Base-by-base conservation (phyloP, 2,329 filamentous ascomycete species). In the Monosporascus ibericus region DNA sequence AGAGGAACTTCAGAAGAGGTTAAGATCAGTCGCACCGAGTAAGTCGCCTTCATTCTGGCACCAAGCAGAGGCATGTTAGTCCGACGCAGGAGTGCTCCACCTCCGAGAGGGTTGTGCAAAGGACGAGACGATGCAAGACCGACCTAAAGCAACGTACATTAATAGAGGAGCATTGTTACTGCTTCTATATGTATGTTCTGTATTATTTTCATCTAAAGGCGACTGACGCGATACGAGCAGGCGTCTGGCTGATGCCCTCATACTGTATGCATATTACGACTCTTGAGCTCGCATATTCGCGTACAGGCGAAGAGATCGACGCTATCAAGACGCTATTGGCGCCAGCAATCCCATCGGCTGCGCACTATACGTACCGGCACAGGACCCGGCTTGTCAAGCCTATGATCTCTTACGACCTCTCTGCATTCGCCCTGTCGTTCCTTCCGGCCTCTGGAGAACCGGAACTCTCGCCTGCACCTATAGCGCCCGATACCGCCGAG, bases 381-480 rank as follows among this genome's bases (percentile, higher is more conserved):
- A 84, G 87, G 44, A 75, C 88, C 1, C 82, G 89, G 11, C 81
- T 96, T 3, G 82, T 95, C 55, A 94, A 88, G 68, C 92, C 92
- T 1, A 77, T 87, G 66, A 68, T 97, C 46, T 90, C 88, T 24
- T 95, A 88, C 65, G 92, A 97, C 66, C 80, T 88, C 1, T 86
- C 90, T 5, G 92, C 91, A 17, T 77, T 96, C 51, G 92, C 92
- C 1, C 72, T 97, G 36, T 94, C 88, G 25, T 96, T 95, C 69
- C 73, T 96, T 2, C 92, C 92, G 0, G 90, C 89, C 0, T 79
- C 84, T 4, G 84, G 82, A 11, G 86, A 90, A 71, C 62, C 67
- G 1, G 58, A 66, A 1, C 38, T 67, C 24, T 72, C 73, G 20
- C 74, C 77, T 1, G 52, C 70, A 5, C 69, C 76, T 1, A 64